A percentile compares a stretch with the other conserved stretches of the same genome.
These are phyloP conservation scores for Porogramme epimiltina DNA, from an alignment of 1,284 basidiomycete species.

Conservation along the genomic window DNA sequence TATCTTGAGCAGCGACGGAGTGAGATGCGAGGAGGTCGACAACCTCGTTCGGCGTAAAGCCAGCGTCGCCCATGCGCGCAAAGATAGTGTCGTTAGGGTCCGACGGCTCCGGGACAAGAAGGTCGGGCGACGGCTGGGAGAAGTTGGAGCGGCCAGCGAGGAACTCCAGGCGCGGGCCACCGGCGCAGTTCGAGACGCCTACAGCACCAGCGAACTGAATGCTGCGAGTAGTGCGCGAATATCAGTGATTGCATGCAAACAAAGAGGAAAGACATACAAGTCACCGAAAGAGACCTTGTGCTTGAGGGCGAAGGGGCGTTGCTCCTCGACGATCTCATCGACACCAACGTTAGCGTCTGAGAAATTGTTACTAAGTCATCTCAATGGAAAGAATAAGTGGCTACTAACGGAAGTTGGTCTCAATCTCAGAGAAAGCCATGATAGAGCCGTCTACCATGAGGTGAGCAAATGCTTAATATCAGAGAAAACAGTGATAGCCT, in stretches of 20 bases:
- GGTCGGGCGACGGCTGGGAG: conserved; percentile 30
- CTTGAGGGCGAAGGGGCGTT: conserved; percentile 35
- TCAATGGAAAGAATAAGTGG: neutral
- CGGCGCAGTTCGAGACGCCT: conserved; percentile 39
- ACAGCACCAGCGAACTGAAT: conserved; percentile 46
- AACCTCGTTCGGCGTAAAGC: conserved; percentile 38
- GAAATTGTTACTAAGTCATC: neutral
- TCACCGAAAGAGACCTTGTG: conserved; percentile 34
- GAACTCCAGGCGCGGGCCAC: conserved; percentile 38
- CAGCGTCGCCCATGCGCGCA: conserved; percentile 40
- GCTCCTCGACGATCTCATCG: conserved; percentile 33
- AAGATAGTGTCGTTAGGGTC: conserved; percentile 36
- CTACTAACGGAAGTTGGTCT: conserved; percentile 31
- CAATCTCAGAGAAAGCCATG: conserved; percentile 32
- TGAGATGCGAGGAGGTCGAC: conserved; percentile 41
- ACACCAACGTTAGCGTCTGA: conserved; percentile 32
- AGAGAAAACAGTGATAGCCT: conserved; percentile 23
- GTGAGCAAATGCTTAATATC: conserved; percentile 28
- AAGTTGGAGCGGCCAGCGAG: conserved; percentile 35
- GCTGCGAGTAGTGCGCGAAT: conserved; percentile 4
- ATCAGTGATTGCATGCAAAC: neutral
- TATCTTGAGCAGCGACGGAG: conserved; percentile 39
- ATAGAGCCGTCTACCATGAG: conserved; percentile 5
- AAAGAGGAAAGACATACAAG: conserved; percentile 22
- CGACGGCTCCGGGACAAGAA: conserved; percentile 36